Conservation (phyloP, 768 basidiomycete genomes). For the Hirschioporus abietinus region DNA sequence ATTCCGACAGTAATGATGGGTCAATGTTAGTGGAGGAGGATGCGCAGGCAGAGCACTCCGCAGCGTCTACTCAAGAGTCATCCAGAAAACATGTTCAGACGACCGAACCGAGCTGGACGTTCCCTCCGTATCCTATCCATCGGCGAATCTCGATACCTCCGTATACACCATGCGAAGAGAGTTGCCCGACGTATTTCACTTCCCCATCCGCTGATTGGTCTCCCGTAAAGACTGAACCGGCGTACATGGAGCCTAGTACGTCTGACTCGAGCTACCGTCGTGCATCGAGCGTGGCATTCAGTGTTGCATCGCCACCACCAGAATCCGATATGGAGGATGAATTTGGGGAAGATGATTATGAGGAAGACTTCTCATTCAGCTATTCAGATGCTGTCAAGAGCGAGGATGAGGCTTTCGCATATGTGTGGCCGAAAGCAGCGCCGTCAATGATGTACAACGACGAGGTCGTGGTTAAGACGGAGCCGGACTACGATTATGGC, state of each 20-base stretch:
- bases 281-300: constrained; percentile 54
- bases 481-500: constrained; percentile 38
- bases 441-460: constrained; percentile 17
- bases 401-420: constrained; percentile 1
- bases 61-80: neutral
- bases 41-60: neutral
- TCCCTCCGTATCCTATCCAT: constrained; percentile 5
- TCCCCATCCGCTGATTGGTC: neutral
- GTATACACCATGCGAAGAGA: constrained; percentile 41
- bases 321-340: constrained; percentile 64
- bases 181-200: neutral
- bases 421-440: constrained; percentile 16
- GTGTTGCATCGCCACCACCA: constrained; percentile 62
- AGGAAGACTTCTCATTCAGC: neutral
- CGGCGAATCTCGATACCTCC: constrained; percentile 44
- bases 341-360: neutral
- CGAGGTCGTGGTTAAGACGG: constrained; percentile 45
- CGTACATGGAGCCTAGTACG: neutral
- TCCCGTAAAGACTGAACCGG: neutral
- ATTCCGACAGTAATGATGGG: constrained; percentile 30
- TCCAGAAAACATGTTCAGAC: neutral
- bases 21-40: constrained; percentile 4
- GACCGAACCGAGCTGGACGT: neutral
- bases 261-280: constrained; percentile 32
- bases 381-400: neutral